Base-by-base conservation (phyloP, 805 yeast species). In the Saccharomycopsis fibuligera region DNA sequence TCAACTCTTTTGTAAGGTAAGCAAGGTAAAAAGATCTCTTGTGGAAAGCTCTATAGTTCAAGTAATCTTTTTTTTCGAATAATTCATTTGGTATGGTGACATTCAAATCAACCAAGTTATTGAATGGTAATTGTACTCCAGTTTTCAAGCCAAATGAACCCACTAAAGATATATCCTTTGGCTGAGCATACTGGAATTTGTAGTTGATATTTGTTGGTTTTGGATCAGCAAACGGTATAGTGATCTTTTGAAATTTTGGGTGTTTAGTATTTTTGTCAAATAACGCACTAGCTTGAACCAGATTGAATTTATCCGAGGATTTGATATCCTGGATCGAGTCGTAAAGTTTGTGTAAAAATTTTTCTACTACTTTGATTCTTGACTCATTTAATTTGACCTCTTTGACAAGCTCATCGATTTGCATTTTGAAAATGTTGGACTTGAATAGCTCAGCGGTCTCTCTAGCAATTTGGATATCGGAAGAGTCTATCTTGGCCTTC, bases 381-480 rank as follows among this genome's bases (percentile, higher is more conserved):
- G 77, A 65, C 17, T 86, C 91, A 58, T 85, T 85, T 36, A 90
- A 64, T 57, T 79, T 77, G 36, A 91, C 76, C 64, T 91, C 98
- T 56, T 79, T 77, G 57, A 93, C 69, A 36, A 93, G 70, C 62
- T 90, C 98, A 66, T 90, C 98, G 53, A 93, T 89, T 68, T 93
- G 96, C 50, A 93, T 67, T 64, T 93, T 93, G 79, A 93, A 91
- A 48, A 93, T 89, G 65, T 90, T 93, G 6, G 96, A 88, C 61
- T 90, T 88, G 78, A 90, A 93, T 41, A 91, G 68, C 63, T 90
- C 97, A 1, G 95, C 93, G 1, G 97, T 86, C 63, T 90, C 97
- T 58, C 96, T 76, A 0, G 96, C 96, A 2, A 85, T 75, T 58
- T 91, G 96, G 41, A 91, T 80, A 50, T 93, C 96, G 57, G 87